Evolutionary conservation across 176 grass and related monocot species (phyloP).

Genomic region (Zoysia japonica): DNA sequence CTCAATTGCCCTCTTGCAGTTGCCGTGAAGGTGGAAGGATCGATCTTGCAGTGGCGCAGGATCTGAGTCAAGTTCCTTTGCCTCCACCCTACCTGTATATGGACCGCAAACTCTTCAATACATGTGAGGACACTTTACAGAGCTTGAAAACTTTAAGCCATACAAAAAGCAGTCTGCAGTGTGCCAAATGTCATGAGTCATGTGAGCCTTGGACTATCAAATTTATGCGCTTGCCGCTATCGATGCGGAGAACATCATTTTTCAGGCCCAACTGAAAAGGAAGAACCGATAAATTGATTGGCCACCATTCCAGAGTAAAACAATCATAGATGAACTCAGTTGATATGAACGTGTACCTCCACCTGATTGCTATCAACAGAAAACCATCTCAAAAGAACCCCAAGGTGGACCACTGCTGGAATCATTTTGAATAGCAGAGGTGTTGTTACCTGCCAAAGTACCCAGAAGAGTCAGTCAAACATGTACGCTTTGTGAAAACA

Average conservation of each 20-base stretch:
- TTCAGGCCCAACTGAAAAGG: conserved; percentile 81
- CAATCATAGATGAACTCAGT: conserved; percentile 46
- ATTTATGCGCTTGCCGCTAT: conserved; percentile 84
- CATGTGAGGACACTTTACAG: conserved; percentile 49
- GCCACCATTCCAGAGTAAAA: conserved; percentile 40
- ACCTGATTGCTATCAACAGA: conserved; percentile 82
- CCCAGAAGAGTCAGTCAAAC: conserved; percentile 18
- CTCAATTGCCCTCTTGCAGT: conserved; percentile 17
- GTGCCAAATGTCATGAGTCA: conserved; percentile 72
- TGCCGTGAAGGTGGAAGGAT: conserved; percentile 18
- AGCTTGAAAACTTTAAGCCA: conserved; percentile 42
- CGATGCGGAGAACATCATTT: conserved; percentile 68
- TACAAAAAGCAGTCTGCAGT: conserved; percentile 46
- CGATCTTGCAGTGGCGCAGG: conserved; percentile 11
- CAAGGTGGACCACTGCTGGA: conserved; percentile 89
- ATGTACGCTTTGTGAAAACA: neutral
- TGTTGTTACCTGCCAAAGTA: conserved; percentile 79
- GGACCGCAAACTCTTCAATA: conserved; percentile 42
- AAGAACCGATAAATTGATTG: conserved; percentile 49
- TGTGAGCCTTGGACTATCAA: conserved; percentile 83
- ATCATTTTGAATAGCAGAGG: conserved; percentile 98
- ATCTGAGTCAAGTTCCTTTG: conserved; percentile 34
- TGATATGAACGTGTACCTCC: conserved; percentile 74
- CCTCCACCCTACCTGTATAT: conserved; percentile 28
- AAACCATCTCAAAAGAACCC: conserved; percentile 95